phyloP scores from a whole-genome alignment of 768 basidiomycete species.

The Tricholomella constricta region DNA sequence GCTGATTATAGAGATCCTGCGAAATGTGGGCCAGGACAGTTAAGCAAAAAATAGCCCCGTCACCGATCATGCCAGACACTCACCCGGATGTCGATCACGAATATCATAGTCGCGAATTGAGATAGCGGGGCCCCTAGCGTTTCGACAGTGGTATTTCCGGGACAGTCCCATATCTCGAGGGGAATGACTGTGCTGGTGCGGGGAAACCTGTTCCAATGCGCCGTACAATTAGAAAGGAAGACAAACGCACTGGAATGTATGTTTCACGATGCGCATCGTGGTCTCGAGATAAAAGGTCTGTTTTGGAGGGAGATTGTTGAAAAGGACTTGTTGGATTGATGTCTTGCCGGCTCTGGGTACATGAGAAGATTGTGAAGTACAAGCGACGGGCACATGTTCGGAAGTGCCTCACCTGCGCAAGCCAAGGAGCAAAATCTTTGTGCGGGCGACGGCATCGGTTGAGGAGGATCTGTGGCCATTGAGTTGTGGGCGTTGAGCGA shows the following conservation, averaged over 20 bases:
- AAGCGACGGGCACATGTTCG: not conserved
- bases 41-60: not conserved
- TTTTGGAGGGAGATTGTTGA: constrained; percentile 79
- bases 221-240: not conserved
- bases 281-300: constrained; percentile 91
- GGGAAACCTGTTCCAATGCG: constrained; percentile 9
- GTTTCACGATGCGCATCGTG: constrained; percentile 75
- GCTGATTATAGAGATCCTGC: constrained; percentile 83
- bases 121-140: constrained; percentile 75
- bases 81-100: constrained; percentile 94
- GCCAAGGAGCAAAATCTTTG: constrained; percentile 74
- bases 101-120: constrained; percentile 84
- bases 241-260: constrained; percentile 73
- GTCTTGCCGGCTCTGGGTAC: constrained; percentile 85
- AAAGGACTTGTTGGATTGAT: constrained; percentile 89
- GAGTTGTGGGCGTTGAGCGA: constrained; percentile 24
- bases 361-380: constrained; percentile 5
- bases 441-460: constrained; percentile 39
- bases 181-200: constrained; percentile 80
- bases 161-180: constrained; percentile 95
- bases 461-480: constrained; percentile 30
- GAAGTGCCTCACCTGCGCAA: constrained; percentile 57
- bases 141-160: constrained; percentile 80
- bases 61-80: constrained; percentile 24
- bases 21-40: not conserved